Conservation (phyloP, 202 grass and related monocot genomes). For the Musa balbisiana region DNA sequence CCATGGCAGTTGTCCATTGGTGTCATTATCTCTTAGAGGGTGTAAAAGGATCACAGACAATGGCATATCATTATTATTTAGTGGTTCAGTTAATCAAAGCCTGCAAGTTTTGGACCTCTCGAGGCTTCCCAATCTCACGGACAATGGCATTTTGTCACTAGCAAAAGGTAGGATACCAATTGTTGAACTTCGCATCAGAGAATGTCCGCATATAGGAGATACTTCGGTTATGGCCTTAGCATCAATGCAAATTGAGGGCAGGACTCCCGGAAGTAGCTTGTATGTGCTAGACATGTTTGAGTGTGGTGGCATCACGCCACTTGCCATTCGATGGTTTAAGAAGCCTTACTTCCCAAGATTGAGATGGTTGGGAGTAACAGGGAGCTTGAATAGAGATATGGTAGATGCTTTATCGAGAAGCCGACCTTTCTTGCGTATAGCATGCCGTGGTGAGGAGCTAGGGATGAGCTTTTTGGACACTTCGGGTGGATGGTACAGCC, state of each 20-base stretch:
- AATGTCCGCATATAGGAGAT: constrained; percentile 71
- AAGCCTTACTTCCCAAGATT: constrained; percentile 84
- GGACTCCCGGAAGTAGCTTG: constrained; percentile 58
- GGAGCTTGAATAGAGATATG: constrained; percentile 82
- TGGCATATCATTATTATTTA: constrained; percentile 53
- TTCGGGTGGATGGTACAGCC: constrained; percentile 51
- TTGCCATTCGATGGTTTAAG: constrained; percentile 87
- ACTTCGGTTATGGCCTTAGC: constrained; percentile 81
- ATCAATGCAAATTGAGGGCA: constrained; percentile 86
- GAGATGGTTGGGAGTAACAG: constrained; percentile 72
- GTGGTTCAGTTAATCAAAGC: constrained; percentile 46
- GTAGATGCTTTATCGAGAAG: constrained; percentile 66
- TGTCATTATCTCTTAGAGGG: constrained; percentile 73
- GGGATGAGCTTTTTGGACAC: constrained; percentile 47
- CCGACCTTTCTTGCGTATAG: constrained; percentile 72
- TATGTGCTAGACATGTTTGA: constrained; percentile 72
- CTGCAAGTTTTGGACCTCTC: constrained; percentile 76
- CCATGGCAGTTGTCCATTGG: constrained; percentile 48
- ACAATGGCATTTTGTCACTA: constrained; percentile 64
- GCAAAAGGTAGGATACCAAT: constrained; percentile 55
- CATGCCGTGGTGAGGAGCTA: constrained; percentile 70
- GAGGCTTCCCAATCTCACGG: constrained; percentile 53
- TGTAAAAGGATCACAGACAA: constrained; percentile 76
- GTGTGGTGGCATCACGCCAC: constrained; percentile 63
- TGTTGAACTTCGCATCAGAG: constrained; percentile 60